These are phyloP conservation scores for Fomitopsis serialis DNA, from an alignment of 768 basidiomycete genomes.

Conservation along the genomic window DNA sequence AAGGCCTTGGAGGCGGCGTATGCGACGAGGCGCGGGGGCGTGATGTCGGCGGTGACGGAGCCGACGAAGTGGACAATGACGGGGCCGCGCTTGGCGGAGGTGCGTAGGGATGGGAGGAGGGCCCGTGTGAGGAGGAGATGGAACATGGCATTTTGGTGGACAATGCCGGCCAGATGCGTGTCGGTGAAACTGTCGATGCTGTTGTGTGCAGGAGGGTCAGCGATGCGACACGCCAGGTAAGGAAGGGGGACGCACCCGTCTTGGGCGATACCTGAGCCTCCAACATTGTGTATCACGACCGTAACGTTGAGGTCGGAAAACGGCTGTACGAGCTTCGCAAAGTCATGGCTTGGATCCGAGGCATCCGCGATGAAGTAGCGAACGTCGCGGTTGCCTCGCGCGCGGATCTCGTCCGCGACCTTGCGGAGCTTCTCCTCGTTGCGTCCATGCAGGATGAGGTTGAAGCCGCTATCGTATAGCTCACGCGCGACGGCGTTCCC, in stretches of 20 bases:
- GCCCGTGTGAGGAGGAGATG: conserved; percentile 22
- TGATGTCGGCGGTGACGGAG: conserved; percentile 14
- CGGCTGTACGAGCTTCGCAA: conserved; percentile 12
- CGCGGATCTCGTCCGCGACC: conserved; percentile 15
- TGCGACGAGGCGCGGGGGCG: conserved; percentile 17
- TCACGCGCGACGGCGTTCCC: conserved; percentile 21
- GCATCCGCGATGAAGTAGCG: conserved; percentile 23
- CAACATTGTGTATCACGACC: conserved; percentile 22
- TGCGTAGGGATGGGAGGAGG: conserved; percentile 23
- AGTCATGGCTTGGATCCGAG: conserved; percentile 13
- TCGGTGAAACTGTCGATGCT: conserved; percentile 18
- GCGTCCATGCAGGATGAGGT: conserved; percentile 23
- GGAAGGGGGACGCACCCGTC: conserved; percentile 10
- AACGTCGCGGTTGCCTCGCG: conserved; percentile 9
- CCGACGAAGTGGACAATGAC: conserved; percentile 21
- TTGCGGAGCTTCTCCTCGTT: conserved; percentile 19
- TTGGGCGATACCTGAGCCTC: conserved; percentile 5
- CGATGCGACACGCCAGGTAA: conserved; percentile 6
- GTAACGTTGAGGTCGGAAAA: conserved; percentile 22
- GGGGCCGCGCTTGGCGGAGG: conserved; percentile 15
- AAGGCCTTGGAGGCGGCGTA: conserved; percentile 22
- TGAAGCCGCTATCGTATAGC: conserved; percentile 23
- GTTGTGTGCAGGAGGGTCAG: conserved; percentile 1
- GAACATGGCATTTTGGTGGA: conserved; percentile 19
- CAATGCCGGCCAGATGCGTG: conserved; percentile 10